Evolutionary conservation across 2,329 filamentous ascomycete species (phyloP).

Genomic region (Penicillium palitans): DNA sequence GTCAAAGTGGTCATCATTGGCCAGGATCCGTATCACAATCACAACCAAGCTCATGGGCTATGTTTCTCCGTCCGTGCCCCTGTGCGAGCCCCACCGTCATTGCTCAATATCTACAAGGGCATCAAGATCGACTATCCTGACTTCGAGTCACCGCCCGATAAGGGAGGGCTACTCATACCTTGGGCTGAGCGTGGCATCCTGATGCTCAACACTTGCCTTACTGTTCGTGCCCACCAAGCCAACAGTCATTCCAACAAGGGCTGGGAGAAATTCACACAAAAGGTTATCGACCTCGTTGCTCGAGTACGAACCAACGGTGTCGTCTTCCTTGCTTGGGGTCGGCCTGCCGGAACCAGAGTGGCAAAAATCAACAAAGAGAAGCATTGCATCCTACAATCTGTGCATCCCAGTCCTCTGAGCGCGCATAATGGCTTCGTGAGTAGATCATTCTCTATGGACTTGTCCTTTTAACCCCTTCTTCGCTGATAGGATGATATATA

Average conservation of each 20-base stretch:
- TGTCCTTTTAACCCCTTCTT: neutral
- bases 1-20: slow-evolving; percentile 93
- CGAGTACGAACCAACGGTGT: slow-evolving; percentile 76
- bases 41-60: slow-evolving; percentile 92
- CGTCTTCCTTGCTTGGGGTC: slow-evolving; percentile 94
- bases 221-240: slow-evolving; percentile 83
- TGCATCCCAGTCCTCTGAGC: slow-evolving; percentile 92
- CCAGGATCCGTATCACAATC: slow-evolving; percentile 96
- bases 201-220: slow-evolving; percentile 91
- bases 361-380: slow-evolving; percentile 68
- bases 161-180: slow-evolving; percentile 78
- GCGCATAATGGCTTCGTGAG: slow-evolving; percentile 74
- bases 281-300: slow-evolving; percentile 82
- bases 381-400: slow-evolving; percentile 81
- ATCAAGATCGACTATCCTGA: slow-evolving; percentile 84
- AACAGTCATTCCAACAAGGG: slow-evolving; percentile 83
- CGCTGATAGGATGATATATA: slow-evolving; percentile 19
- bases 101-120: slow-evolving; percentile 89
- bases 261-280: slow-evolving; percentile 93
- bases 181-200: slow-evolving; percentile 95
- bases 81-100: slow-evolving; percentile 81
- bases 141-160: slow-evolving; percentile 73
- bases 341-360: slow-evolving; percentile 77
- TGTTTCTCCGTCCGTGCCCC: slow-evolving; percentile 93
- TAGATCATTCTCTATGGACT: slow-evolving; percentile 16